Percentiles rank a stretch among this genome's conserved stretches.
These are phyloP conservation scores for Zoysia matrella DNA, from an alignment of 202 grass and related monocot species.

Conservation along the genomic window DNA sequence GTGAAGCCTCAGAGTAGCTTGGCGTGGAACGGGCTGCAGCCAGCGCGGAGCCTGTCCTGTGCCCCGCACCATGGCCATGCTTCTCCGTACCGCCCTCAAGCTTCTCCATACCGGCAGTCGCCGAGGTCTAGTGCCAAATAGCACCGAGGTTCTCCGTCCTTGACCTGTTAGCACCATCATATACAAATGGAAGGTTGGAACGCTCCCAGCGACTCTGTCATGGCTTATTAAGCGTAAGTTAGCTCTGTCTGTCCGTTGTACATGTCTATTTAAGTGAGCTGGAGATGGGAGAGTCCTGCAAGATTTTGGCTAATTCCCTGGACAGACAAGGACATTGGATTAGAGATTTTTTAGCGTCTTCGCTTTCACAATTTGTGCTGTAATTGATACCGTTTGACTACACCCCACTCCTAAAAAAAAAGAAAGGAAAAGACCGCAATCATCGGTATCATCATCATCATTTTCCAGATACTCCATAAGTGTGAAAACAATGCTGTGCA, in stretches of 20 bases:
- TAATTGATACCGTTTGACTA: slow-evolving; percentile 1
- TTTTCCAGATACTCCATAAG: background rate
- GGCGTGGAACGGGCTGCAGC: no score
- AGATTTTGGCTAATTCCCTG: slow-evolving; percentile 23
- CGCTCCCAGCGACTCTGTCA: slow-evolving; percentile 1
- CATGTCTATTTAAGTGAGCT: background rate
- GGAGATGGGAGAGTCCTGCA: background rate
- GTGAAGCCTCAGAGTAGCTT: no score
- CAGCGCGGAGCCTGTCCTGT: no score
- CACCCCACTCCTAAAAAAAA: background rate
- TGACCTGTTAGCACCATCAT: background rate
- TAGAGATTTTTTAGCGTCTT: background rate
- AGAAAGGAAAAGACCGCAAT: background rate
- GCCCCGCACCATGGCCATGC: no score
- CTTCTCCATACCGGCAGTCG: no score
- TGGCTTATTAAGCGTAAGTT: background rate
- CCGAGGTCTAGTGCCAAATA: no score
- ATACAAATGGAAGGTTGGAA: background rate
- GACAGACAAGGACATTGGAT: background rate
- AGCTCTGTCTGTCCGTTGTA: background rate
- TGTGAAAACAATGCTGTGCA: background rate
- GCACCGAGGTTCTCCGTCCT: background rate
- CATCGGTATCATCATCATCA: background rate
- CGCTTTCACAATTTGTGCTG: background rate
- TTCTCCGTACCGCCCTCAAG: no score